Evolutionary conservation across 1,284 basidiomycete genomes (phyloP), one percentile per base, ranked within the genome.

Genomic region (Apiotrichum siamense): DNA sequence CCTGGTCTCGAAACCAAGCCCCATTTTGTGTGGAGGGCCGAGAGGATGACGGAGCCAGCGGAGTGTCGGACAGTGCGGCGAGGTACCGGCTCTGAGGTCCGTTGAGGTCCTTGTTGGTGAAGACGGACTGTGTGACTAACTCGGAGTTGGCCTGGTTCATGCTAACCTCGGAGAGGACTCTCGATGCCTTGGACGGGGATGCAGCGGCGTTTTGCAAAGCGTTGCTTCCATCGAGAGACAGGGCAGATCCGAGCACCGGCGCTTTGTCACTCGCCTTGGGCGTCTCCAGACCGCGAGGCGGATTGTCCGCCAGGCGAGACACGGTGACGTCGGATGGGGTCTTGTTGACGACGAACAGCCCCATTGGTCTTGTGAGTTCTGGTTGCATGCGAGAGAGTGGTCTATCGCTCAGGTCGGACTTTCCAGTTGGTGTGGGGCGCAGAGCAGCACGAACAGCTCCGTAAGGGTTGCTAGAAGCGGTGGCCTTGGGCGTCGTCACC

Each of bases 1-100:
- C 41, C 41, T 20, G 41, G 41, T 43, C 41, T 43, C 41, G 41
- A 43, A 43, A 43, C 41, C 41, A 43, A 18, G 41, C 17, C 41
- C 15, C 11, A 12, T 7, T 7, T 31, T 31, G 29, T 31, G 7
- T 7, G 15, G 15, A 9, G 29, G 29, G 9, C 15, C 29, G 29
- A 9, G 15, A 7, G 36, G 18, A 7, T 13, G 36, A 38, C 4
- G 18, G 21, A 36, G 18, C 35, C 15, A n/a, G 18, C 20, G 36
- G 36, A 21, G 36, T 4, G 18, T 23, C 6, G 9, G 29, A 7
- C 29, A 31, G 7, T 7, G 15, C 29, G n/a, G n/a, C n/a, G n/a
- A n/a, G n/a, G n/a, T n/a, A n/a, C n/a, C n/a, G n/a, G n/a, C n/a
- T n/a, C n/a, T n/a, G n/a, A n/a, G n/a, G n/a, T n/a, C n/a, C n/a